Conservation (phyloP, 257 asterid species). For the Haberlea rhodopensis region DNA sequence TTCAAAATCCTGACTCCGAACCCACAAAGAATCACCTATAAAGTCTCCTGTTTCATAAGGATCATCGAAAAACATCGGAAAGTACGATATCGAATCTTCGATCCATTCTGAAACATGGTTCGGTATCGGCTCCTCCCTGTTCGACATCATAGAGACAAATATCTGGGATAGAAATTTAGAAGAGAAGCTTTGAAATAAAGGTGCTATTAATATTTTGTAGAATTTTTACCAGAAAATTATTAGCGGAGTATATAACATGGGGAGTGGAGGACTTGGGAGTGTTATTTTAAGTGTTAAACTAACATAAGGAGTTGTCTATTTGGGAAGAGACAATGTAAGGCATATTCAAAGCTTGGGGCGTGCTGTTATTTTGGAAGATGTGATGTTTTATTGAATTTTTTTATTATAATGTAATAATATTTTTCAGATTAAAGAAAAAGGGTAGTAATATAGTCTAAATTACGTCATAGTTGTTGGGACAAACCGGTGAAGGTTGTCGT, state of each 20-base stretch:
- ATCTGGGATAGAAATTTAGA: too few relatives aligned
- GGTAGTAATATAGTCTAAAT: slow-evolving; percentile 20
- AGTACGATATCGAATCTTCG: slow-evolving; percentile 49
- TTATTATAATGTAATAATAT: too few relatives aligned
- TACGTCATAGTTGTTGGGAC: slow-evolving; percentile 44
- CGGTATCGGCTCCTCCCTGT: slow-evolving; percentile 44
- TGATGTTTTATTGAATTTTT: slow-evolving; percentile 48
- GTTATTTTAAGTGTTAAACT: slow-evolving; percentile 36
- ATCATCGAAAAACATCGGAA: slow-evolving; percentile 58
- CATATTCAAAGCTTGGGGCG: slow-evolving; percentile 45
- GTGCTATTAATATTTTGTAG: slow-evolving; percentile 22
- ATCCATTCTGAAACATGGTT: slow-evolving; percentile 51
- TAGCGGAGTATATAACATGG: slow-evolving; percentile 27
- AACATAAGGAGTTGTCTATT: slow-evolving; percentile 29
- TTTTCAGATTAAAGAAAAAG: slow-evolving; percentile 22
- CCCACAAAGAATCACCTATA: slow-evolving; percentile 57
- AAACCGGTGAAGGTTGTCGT: slow-evolving; percentile 13
- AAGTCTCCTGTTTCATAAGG: slow-evolving; percentile 53
- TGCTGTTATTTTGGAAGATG: slow-evolving; percentile 71
- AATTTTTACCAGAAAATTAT: slow-evolving; percentile 30
- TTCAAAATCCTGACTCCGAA: slow-evolving; percentile 34
- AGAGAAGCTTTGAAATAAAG: slow-evolving; percentile 10
- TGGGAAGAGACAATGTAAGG: slow-evolving; percentile 48
- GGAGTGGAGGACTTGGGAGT: slow-evolving; percentile 23
- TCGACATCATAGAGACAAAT: too few relatives aligned